phyloP scores from a whole-genome alignment of 2,329 filamentous ascomycete genomes.

The Sporothrix dimorphospora region DNA sequence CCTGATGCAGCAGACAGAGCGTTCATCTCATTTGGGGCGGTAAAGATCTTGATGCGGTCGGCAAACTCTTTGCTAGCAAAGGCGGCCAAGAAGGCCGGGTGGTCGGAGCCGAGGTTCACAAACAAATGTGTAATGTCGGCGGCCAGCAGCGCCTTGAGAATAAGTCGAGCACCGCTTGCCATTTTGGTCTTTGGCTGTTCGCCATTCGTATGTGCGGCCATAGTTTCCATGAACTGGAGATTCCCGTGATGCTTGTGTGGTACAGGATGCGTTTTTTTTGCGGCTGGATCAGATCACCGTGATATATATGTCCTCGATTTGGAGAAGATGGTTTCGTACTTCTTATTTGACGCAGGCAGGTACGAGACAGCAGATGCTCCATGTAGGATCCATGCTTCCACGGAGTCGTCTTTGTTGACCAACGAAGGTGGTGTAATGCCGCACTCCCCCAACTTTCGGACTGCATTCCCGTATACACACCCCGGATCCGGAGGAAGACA shows the following conservation, averaged over 20 bases:
- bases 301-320: no score
- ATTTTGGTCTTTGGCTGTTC: not conserved
- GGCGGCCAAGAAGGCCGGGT: slow-evolving; percentile 3
- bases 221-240: not conserved
- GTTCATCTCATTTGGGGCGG: slow-evolving; percentile 7
- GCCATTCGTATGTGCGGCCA: not conserved
- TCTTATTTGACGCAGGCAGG: no score
- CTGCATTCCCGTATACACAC: no score
- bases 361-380: not conserved
- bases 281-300: not conserved
- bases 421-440: no score
- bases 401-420: not conserved
- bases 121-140: slow-evolving; percentile 9
- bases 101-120: slow-evolving; percentile 13
- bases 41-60: not conserved
- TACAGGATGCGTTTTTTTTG: not conserved
- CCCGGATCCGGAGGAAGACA: not conserved
- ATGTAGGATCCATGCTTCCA: not conserved
- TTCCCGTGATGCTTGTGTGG: not conserved
- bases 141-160: not conserved
- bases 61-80: not conserved
- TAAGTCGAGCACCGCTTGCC: not conserved
- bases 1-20: not conserved
- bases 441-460: no score
- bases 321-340: no score